Conservation (phyloP, 2,329 filamentous ascomycete species). For the Scedosporium boydii region DNA sequence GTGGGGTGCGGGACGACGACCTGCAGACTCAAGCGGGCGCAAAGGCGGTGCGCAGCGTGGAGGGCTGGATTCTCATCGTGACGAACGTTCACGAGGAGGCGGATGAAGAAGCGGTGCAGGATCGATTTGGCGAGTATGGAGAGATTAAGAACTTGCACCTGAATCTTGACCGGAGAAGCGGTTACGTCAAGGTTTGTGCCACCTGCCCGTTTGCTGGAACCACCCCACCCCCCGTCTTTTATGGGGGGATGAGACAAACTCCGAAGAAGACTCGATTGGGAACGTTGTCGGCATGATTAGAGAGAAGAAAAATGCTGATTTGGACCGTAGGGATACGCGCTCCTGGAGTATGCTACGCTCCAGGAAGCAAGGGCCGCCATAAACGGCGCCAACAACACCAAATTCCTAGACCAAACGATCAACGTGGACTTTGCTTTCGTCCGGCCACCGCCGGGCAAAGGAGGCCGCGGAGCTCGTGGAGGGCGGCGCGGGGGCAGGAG, state of each 20-base stretch:
- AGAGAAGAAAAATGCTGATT: not conserved
- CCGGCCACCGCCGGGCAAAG: constrained; percentile 53
- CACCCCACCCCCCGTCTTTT: not conserved
- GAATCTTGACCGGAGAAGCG: constrained; percentile 72
- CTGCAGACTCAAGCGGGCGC: constrained; percentile 67
- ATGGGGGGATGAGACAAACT: not conserved
- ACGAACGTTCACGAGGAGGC: constrained; percentile 85
- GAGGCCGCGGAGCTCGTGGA: constrained; percentile 26
- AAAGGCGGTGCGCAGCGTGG: constrained; percentile 75
- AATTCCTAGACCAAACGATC: constrained; percentile 73
- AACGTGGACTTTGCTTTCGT: constrained; percentile 81
- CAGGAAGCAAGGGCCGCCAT: constrained; percentile 75
- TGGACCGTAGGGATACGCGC: constrained; percentile 59
- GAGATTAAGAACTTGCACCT: constrained; percentile 82
- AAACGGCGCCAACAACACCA: constrained; percentile 65
- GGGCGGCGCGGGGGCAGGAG: constrained; percentile 34
- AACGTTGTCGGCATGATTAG: not conserved
- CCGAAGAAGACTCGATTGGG: not conserved
- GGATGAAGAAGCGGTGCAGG: constrained; percentile 72
- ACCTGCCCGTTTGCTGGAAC: not conserved
- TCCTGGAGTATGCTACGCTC: constrained; percentile 76
- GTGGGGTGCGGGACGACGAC: constrained; percentile 45
- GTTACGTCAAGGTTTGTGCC: constrained; percentile 69
- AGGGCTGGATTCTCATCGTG: constrained; percentile 81
- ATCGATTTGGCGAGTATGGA: constrained; percentile 74